phyloP scores from a whole-genome alignment of 2,329 filamentous ascomycete genomes.

The Trichoderma brevicompactum region DNA sequence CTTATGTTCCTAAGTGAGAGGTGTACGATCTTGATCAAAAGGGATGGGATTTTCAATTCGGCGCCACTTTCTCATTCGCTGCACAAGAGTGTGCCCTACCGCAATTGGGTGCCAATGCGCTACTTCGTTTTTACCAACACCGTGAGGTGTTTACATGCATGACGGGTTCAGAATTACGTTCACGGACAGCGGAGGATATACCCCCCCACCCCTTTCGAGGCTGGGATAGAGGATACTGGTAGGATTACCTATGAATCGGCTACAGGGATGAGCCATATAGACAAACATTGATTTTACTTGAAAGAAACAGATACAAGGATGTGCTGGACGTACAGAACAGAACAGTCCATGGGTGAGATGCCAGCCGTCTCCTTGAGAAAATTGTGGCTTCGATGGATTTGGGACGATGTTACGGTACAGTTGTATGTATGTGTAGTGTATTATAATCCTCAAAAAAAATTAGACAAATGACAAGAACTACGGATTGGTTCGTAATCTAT shows the following conservation, averaged over 20 bases:
- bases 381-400: background rate
- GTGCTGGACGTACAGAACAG: background rate
- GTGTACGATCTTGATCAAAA: background rate
- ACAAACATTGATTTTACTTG: background rate
- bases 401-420: background rate
- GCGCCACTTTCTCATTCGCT: background rate
- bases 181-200: background rate
- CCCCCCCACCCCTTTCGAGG: background rate
- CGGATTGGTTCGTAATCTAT: background rate
- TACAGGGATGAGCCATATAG: background rate
- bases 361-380: background rate
- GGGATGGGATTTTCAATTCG: background rate
- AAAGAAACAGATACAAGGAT: background rate
- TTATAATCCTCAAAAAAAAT: background rate
- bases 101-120: too few relatives aligned
- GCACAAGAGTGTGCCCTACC: background rate
- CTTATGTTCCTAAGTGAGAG: background rate
- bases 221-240: conserved; percentile 5
- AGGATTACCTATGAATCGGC: background rate
- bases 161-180: background rate
- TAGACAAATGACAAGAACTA: background rate
- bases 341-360: background rate
- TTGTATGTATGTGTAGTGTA: background rate
- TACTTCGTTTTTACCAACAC: background rate
- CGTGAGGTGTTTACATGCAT: background rate